These are phyloP conservation scores for Rhodotorula sp. DNA, from an alignment of 1,284 basidiomycete genomes.

Conservation along the genomic window DNA sequence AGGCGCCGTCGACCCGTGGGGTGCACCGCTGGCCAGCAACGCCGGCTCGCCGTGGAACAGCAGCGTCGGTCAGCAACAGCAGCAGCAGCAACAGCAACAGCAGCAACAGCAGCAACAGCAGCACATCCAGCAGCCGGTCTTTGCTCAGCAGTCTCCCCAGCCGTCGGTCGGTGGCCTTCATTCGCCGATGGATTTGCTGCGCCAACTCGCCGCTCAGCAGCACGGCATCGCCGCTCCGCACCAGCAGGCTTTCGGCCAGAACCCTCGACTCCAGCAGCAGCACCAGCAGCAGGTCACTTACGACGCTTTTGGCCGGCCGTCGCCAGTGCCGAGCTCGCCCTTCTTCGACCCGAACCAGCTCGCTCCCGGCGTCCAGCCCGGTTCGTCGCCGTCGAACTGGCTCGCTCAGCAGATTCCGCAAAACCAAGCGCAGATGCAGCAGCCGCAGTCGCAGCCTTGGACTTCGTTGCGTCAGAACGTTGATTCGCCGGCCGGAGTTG, in stretches of 20 bases:
- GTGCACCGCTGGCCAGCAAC: conserved; percentile 19
- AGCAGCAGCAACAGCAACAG: conserved; percentile 34
- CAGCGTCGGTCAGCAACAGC: conserved; percentile 7
- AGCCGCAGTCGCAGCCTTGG: conserved; percentile 12
- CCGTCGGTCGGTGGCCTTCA: conserved; percentile 7
- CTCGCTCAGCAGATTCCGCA: conserved; percentile 25
- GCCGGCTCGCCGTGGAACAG: conserved; percentile 8
- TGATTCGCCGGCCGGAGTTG: neutral
- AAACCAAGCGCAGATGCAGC: conserved; percentile 24
- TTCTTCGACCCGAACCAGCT: conserved; percentile 35
- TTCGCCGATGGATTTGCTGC: conserved; percentile 21
- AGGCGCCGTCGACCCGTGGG: conserved; percentile 35
- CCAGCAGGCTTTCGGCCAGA: neutral
- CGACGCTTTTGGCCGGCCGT: conserved; percentile 28
- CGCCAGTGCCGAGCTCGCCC: conserved; percentile 18
- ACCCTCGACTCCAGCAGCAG: conserved; percentile 14
- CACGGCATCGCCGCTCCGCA: neutral
- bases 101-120: conserved; percentile 30
- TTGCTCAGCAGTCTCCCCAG: neutral
- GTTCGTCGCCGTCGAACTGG: conserved; percentile 12
- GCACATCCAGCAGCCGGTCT: conserved; percentile 18
- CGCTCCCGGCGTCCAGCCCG: neutral
- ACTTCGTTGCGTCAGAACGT: neutral
- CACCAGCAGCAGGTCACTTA: neutral
- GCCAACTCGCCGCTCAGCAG: conserved; percentile 23